Percentiles rank a stretch among this genome's conserved stretches.
Evolutionary conservation across 805 yeast species (phyloP).

Genomic region (Myxozyma monticola): DNA sequence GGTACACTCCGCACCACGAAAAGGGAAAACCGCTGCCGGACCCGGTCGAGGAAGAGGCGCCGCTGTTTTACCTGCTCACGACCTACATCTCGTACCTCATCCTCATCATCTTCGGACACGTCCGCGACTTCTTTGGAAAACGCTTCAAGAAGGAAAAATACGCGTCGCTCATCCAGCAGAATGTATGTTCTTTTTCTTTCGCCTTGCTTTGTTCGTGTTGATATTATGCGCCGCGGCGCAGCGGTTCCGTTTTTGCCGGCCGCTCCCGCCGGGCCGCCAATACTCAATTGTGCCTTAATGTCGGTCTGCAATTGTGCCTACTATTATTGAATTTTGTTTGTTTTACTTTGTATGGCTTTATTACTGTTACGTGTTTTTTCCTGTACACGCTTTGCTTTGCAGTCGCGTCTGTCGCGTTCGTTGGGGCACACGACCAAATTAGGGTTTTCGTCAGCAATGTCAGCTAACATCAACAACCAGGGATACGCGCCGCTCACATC

Average conservation of each 20-base stretch:
- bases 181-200: conserved; percentile 37
- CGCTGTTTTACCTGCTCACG: conserved; percentile 71
- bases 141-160: conserved; percentile 66
- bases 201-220: conserved; percentile 1
- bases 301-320: too few relatives aligned
- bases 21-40: conserved; percentile 39
- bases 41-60: conserved; percentile 73
- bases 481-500: conserved; percentile 97
- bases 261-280: too few relatives aligned
- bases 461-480: conserved; percentile 6
- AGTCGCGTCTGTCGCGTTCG: not conserved
- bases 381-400: not conserved
- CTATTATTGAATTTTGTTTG: not conserved
- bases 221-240: too few relatives aligned
- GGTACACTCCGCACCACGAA: conserved; percentile 22
- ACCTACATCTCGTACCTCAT: conserved; percentile 85
- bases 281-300: too few relatives aligned
- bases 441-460: too few relatives aligned
- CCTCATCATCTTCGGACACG: conserved; percentile 83
- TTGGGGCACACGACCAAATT: too few relatives aligned
- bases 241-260: too few relatives aligned
- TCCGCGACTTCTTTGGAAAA: conserved; percentile 84
- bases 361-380: not conserved
- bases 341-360: not conserved
- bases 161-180: conserved; percentile 64